Conservation (phyloP, 129 eudicot genomes). For the Centella asiatica region DNA sequence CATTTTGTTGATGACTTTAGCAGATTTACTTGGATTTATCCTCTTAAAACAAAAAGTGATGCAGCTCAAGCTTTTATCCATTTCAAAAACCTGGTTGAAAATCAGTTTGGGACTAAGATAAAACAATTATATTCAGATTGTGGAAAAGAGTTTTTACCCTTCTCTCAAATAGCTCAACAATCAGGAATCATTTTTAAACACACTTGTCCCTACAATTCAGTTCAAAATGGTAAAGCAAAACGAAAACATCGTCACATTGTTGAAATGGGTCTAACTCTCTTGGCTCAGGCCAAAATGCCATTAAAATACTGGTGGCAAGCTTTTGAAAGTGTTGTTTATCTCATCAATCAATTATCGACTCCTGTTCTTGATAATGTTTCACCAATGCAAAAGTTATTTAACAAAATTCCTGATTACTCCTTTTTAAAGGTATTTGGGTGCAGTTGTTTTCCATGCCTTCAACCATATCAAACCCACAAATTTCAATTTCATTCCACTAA, state of each 20-base stretch:
- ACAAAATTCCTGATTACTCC: too few species aligned
- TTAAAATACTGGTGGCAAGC: not conserved
- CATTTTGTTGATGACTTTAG: not conserved
- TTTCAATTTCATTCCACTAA: not conserved
- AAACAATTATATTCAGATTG: not conserved
- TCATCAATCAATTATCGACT: not conserved
- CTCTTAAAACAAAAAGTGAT: not conserved
- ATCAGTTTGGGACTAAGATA: not conserved
- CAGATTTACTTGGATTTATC: not conserved
- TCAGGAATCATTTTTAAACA: not conserved
- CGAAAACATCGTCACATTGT: not conserved
- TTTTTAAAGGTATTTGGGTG: not conserved
- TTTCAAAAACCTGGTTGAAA: not conserved
- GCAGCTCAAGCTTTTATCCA: not conserved
- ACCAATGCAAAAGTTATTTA: too few species aligned
- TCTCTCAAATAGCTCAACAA: not conserved
- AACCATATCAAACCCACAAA: not conserved
- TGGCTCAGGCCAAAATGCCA: not conserved
- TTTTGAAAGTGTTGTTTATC: not conserved
- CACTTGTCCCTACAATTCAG: not conserved
- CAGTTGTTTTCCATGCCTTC: not conserved
- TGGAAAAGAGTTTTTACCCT: not conserved
- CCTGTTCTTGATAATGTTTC: not conserved
- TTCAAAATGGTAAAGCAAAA: not conserved
- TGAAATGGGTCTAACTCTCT: not conserved